Evolutionary conservation across 1,284 basidiomycete species (phyloP).

Genomic region (Cutaneotrichosporon sp.): DNA sequence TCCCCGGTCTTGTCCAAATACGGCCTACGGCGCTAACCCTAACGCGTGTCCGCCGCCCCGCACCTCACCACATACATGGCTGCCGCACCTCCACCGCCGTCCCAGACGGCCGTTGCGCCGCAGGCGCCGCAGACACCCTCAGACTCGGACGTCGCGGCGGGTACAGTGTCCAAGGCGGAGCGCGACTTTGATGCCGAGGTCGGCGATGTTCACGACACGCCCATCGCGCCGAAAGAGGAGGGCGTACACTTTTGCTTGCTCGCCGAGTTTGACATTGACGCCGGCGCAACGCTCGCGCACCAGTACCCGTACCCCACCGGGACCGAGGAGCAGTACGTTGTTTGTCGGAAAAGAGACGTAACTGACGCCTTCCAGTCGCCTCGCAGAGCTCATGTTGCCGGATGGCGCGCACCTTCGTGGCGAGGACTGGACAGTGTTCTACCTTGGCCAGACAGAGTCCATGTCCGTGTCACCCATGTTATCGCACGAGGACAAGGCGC

Average conservation of each 20-base stretch:
- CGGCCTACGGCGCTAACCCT: too few species aligned
- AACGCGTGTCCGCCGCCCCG: too few species aligned
- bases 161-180: slow-evolving; percentile 7
- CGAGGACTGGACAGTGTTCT: slow-evolving; percentile 98
- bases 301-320: slow-evolving; percentile 90
- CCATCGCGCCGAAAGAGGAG: slow-evolving; percentile 42
- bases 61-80: too few species aligned
- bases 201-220: neutral
- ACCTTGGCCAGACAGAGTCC: slow-evolving; percentile 84
- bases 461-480: slow-evolving; percentile 79
- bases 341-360: neutral
- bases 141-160: too few species aligned
- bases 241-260: slow-evolving; percentile 88
- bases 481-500: slow-evolving; percentile 41
- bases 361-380: slow-evolving; percentile 57
- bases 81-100: slow-evolving; percentile 1
- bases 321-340: slow-evolving; percentile 78
- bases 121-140: too few species aligned
- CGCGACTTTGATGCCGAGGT: slow-evolving; percentile 19
- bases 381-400: slow-evolving; percentile 96
- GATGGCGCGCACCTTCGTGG: slow-evolving; percentile 91
- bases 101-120: neutral
- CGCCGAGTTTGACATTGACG: slow-evolving; percentile 92
- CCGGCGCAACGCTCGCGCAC: slow-evolving; percentile 82
- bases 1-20: too few species aligned